Percentiles rank a stretch among this genome's conserved stretches.
phyloP scores from a whole-genome alignment of 176 grass and related monocot species.

The Oryza brachyantha region DNA sequence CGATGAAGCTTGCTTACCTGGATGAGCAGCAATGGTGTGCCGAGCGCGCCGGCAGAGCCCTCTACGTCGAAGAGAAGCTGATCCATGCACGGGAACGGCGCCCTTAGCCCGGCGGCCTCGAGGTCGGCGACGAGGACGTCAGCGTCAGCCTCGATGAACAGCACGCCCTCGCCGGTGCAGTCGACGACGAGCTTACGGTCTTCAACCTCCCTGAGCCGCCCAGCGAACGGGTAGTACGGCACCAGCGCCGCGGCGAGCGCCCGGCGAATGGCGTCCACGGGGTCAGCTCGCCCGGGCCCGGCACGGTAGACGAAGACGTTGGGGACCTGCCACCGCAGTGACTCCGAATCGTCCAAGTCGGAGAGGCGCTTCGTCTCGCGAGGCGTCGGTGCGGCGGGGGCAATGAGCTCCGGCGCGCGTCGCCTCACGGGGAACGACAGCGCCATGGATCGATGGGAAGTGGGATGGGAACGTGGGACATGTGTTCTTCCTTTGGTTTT shows the following conservation, averaged over 20 bases:
- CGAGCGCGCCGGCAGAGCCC: neutral
- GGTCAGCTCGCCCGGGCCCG: neutral
- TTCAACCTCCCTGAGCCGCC: neutral
- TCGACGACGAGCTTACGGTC: neutral
- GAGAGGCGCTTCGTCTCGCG: neutral
- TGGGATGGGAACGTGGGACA: no score
- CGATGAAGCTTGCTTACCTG: constrained; percentile 24
- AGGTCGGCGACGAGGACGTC: neutral
- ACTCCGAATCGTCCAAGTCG: neutral
- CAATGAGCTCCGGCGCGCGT: neutral
- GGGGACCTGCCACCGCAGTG: neutral
- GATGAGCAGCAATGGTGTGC: constrained; percentile 22
- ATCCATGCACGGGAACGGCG: neutral
- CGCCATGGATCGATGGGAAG: no score
- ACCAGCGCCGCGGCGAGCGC: no score
- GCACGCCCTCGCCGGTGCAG: neutral
- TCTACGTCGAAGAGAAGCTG: neutral
- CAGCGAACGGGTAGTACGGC: neutral
- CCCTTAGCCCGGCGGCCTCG: neutral
- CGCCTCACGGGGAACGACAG: neutral
- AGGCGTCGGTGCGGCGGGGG: neutral
- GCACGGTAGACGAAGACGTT: neutral
- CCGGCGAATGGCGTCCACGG: neutral
- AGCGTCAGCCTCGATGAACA: neutral
- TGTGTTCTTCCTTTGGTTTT: no score